Conservation (phyloP, 2,329 filamentous ascomycete species). For the Mycocentrospora acerina region DNA sequence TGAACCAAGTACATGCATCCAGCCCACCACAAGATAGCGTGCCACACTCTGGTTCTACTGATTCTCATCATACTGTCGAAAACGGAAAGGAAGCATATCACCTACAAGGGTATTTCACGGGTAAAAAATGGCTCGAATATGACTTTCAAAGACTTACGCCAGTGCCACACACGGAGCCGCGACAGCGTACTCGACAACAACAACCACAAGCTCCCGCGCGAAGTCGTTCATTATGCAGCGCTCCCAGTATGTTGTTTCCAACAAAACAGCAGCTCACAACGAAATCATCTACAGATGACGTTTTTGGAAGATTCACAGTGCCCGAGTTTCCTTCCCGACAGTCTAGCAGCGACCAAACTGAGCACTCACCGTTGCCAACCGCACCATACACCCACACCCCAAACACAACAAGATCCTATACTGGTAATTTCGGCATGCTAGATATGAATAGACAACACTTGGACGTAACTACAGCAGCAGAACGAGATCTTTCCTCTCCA, state of each 20-base stretch:
- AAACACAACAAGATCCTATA: slow-evolving; percentile 1
- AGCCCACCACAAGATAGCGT: slow-evolving; percentile 11
- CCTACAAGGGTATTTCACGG: slow-evolving; percentile 11
- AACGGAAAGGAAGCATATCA: background rate
- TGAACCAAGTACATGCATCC: slow-evolving; percentile 17
- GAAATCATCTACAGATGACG: slow-evolving; percentile 11
- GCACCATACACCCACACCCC: slow-evolving; percentile 22
- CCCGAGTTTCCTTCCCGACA: slow-evolving; percentile 11
- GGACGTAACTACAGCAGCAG: slow-evolving; percentile 22
- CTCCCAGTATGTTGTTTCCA: slow-evolving; percentile 11
- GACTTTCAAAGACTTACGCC: slow-evolving; percentile 5
- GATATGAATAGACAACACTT: slow-evolving; percentile 3
- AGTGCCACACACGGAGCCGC: slow-evolving; percentile 25
- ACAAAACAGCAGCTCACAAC: slow-evolving; percentile 1
- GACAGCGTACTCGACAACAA: slow-evolving; percentile 4
- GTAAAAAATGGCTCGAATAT: slow-evolving; percentile 1
- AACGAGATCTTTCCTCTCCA: slow-evolving; percentile 26
- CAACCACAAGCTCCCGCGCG: slow-evolving; percentile 11
- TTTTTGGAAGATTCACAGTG: slow-evolving; percentile 12
- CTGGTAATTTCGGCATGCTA: slow-evolving; percentile 2
- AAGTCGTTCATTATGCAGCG: slow-evolving; percentile 27
- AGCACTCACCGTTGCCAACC: slow-evolving; percentile 20
- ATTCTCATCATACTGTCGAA: background rate
- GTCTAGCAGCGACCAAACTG: slow-evolving; percentile 22
- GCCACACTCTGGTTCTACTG: slow-evolving; percentile 1